Conservation (phyloP, 331 rosid species). For the Rhamnella rubrinervis region DNA sequence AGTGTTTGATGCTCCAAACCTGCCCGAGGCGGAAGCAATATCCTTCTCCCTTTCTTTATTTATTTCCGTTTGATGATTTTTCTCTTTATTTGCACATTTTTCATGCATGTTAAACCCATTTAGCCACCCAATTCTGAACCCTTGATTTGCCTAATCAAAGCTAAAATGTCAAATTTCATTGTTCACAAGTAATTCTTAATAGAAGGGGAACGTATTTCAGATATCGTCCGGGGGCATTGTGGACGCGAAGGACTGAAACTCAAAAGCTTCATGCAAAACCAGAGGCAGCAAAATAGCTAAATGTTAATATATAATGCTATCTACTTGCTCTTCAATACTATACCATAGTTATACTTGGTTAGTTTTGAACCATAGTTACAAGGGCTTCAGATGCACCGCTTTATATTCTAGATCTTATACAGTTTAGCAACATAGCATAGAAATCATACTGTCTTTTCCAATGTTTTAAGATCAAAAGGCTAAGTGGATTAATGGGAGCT, state of each 20-base stretch:
- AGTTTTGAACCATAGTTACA: constrained; percentile 9
- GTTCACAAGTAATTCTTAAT: constrained; percentile 49
- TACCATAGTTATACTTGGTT: background rate
- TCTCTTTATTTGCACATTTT: background rate
- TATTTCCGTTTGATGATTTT: background rate
- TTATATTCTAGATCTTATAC: background rate
- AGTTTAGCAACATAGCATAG: background rate
- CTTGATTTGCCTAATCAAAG: background rate
- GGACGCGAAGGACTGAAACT: constrained; percentile 79
- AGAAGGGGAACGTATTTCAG: constrained; percentile 63
- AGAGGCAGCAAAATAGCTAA: constrained; percentile 9
- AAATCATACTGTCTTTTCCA: background rate
- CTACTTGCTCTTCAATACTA: background rate
- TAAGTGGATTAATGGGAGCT: background rate
- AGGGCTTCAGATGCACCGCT: background rate
- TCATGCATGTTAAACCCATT: background rate
- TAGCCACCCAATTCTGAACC: no score
- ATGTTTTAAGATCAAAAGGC: background rate
- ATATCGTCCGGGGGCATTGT: constrained; percentile 92
- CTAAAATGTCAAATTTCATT: background rate
- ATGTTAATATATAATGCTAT: constrained; percentile 18
- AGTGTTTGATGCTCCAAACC: constrained; percentile 93
- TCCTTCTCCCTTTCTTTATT: constrained; percentile 48
- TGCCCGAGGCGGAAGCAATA: constrained; percentile 99
- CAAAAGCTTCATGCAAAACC: background rate